A percentile compares a stretch with the other conserved stretches of the same genome.
These are phyloP conservation scores for Botryotinia globosa DNA, from an alignment of 2,329 filamentous ascomycete species.

Conservation along the genomic window DNA sequence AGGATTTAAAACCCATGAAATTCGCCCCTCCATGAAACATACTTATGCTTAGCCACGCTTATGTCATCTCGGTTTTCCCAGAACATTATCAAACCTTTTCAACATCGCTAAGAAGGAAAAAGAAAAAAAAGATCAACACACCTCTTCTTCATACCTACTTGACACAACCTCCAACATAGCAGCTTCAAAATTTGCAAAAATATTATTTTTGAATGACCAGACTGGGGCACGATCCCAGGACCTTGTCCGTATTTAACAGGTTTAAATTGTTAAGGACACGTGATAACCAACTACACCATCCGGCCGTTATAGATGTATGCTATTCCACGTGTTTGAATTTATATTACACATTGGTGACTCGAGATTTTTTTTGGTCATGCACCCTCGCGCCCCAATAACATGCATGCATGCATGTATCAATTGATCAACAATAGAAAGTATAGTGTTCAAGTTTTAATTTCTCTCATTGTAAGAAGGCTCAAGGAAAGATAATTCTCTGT, in stretches of 20 bases:
- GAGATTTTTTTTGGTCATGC: no score
- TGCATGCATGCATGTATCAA: background rate
- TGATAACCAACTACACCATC: slow-evolving; percentile 23
- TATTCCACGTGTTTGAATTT: rapidly evolving
- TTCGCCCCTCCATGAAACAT: background rate
- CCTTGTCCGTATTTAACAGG: slow-evolving; percentile 10
- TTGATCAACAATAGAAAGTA: background rate
- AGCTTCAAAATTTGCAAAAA: background rate
- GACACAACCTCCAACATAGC: no score
- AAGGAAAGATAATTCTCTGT: background rate
- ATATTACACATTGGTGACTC: rapidly evolving
- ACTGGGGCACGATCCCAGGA: slow-evolving; percentile 11
- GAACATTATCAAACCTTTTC: background rate
- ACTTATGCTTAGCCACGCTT: background rate
- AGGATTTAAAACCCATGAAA: background rate
- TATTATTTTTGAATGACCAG: background rate
- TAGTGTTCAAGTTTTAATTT: background rate
- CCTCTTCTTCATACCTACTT: no score
- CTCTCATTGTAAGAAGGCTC: background rate
- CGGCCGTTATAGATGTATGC: background rate
- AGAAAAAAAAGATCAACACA: background rate
- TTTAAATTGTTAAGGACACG: slow-evolving; percentile 15
- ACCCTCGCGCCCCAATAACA: background rate
- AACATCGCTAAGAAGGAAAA: background rate
- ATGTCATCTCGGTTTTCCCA: background rate